A percentile compares a stretch with the other conserved stretches of the same genome.
phyloP scores from a whole-genome alignment of 192 early-diverging fungal genomes.

The Rhizophagus sp. region DNA sequence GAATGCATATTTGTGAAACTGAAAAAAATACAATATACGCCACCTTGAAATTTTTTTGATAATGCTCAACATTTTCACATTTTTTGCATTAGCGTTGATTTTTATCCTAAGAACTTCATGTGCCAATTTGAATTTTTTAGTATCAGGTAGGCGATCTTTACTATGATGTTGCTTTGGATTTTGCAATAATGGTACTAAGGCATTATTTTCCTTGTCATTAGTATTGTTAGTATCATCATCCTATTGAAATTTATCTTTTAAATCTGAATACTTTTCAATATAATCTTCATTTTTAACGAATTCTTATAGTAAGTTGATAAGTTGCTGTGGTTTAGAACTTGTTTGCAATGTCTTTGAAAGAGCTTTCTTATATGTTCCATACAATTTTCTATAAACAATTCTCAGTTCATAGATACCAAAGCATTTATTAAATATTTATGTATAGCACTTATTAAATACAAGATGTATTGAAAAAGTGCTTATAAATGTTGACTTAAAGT shows the following conservation, averaged over 20 bases:
- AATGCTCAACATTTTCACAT: not conserved
- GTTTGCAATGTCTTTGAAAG: not conserved
- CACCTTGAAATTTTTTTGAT: not conserved
- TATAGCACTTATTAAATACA: too few relatives aligned
- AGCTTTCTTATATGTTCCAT: conserved; percentile 4
- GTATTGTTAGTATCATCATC: too few relatives aligned
- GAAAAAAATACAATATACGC: too few relatives aligned
- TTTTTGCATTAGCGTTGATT: not conserved
- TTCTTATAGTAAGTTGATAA: not conserved
- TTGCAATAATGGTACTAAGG: not conserved
- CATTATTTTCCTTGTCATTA: too few relatives aligned
- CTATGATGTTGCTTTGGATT: not conserved
- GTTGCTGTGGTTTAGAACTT: not conserved
- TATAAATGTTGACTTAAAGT: too few relatives aligned
- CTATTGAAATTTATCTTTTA: not conserved
- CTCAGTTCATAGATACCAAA: not conserved
- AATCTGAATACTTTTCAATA: not conserved
- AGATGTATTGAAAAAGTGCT: too few relatives aligned
- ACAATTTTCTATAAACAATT: not conserved
- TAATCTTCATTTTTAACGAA: not conserved
- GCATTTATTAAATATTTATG: too few relatives aligned
- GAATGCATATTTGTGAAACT: too few relatives aligned
- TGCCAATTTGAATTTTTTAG: not conserved
- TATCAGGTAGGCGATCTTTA: not conserved
- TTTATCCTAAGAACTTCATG: not conserved